Conservation (phyloP, 2,329 filamentous ascomycete genomes). For the Scytalidium sp. region DNA sequence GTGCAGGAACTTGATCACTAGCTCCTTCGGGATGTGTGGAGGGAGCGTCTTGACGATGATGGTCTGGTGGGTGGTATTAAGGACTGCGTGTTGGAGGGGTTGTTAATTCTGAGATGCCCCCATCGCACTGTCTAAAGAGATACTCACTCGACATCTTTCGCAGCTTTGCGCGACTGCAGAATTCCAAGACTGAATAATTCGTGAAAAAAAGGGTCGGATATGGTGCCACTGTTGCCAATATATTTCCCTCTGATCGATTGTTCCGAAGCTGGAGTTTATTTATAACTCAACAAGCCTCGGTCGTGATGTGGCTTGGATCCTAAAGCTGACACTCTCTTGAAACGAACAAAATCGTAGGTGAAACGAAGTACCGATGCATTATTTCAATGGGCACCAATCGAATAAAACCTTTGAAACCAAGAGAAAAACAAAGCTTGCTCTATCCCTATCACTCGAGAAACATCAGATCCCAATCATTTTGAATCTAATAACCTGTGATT, state of each 20-base stretch:
- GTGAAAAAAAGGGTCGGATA: background rate
- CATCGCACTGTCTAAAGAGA: background rate
- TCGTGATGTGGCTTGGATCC: background rate
- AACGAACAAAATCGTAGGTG: background rate
- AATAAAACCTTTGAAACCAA: background rate
- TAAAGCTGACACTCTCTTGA: background rate
- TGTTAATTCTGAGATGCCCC: background rate
- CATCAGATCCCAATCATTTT: no score
- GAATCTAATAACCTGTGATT: no score
- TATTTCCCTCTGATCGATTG: background rate
- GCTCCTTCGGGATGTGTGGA: constrained; percentile 58
- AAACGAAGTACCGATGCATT: background rate
- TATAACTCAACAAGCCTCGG: constrained; percentile 2
- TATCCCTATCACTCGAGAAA: no score
- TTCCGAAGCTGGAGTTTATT: constrained; percentile 2
- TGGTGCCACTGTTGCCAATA: background rate
- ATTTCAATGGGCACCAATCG: background rate
- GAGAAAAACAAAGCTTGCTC: no score
- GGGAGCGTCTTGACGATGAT: constrained; percentile 69
- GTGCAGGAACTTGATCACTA: constrained; percentile 71
- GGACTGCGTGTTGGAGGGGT: constrained; percentile 13
- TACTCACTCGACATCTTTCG: constrained; percentile 3
- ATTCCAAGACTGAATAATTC: background rate
- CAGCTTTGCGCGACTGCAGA: background rate
- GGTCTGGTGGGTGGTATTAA: constrained; percentile 20